Evolutionary conservation across 2,329 filamentous ascomycete genomes (phyloP).

Genomic region (Blumeriella jaapii): DNA sequence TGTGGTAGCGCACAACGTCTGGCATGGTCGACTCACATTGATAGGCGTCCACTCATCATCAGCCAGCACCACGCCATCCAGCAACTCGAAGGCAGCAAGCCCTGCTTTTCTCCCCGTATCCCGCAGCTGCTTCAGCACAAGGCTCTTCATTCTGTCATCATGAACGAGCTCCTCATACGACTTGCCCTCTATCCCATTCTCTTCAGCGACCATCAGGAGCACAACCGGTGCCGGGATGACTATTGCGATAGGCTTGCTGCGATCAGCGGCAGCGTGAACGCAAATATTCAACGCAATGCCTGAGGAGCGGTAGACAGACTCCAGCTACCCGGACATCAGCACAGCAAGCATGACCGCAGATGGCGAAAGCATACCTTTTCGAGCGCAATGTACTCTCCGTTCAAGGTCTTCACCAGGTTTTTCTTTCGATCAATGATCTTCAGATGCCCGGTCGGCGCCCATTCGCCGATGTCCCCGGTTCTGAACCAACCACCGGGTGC

Average conservation of each 20-base stretch:
- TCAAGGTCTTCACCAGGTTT: constrained; percentile 86
- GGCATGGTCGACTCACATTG: constrained; percentile 48
- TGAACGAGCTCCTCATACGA: constrained; percentile 42
- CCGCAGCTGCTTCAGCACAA: constrained; percentile 55
- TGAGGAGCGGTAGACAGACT: constrained; percentile 73
- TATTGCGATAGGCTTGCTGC: constrained; percentile 69
- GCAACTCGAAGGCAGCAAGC: constrained; percentile 58
- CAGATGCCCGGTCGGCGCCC: constrained; percentile 58
- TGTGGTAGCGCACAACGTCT: too few relatives aligned
- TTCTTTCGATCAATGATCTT: constrained; percentile 80
- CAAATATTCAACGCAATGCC: constrained; percentile 74
- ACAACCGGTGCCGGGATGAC: constrained; percentile 54
- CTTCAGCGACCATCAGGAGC: constrained; percentile 43
- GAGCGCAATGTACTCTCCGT: constrained; percentile 91
- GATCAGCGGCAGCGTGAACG: constrained; percentile 63
- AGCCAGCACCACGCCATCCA: constrained; percentile 62
- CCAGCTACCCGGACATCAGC: constrained; percentile 39
- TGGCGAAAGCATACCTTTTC: constrained; percentile 67
- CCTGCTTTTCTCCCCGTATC: constrained; percentile 53
- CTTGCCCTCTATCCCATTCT: constrained; percentile 47
- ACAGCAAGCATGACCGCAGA: too few relatives aligned
- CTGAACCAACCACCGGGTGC: constrained; percentile 84
- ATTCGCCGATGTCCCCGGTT: constrained; percentile 77
- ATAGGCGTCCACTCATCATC: constrained; percentile 79
- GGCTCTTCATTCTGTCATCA: constrained; percentile 47